These are phyloP conservation scores for Fusarium foetens DNA, from an alignment of 2,329 filamentous ascomycete species.

Conservation along the genomic window DNA sequence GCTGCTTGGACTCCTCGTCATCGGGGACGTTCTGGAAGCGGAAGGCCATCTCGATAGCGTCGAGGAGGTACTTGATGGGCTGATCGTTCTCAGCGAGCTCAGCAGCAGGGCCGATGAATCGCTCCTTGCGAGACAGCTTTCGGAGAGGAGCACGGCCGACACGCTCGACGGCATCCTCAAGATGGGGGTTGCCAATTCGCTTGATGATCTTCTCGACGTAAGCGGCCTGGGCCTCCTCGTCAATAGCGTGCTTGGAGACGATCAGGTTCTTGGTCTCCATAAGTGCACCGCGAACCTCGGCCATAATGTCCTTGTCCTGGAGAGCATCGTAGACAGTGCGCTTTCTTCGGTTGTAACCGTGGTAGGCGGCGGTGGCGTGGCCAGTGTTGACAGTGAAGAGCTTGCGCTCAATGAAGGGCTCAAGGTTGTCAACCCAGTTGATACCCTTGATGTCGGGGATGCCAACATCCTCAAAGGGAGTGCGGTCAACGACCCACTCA, in stretches of 20 bases:
- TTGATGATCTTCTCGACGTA: conserved; percentile 94
- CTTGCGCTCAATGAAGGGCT: conserved; percentile 98
- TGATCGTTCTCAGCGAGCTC: conserved; percentile 86
- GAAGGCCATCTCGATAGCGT: conserved; percentile 89
- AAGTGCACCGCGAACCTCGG: conserved; percentile 81
- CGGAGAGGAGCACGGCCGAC: conserved; percentile 94
- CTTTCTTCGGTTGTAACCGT: conserved; percentile 88
- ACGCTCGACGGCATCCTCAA: conserved; percentile 93
- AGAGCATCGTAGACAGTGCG: conserved; percentile 90
- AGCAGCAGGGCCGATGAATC: conserved; percentile 91
- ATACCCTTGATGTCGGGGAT: conserved; percentile 83
- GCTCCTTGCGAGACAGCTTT: conserved; percentile 94
- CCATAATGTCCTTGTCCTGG: conserved; percentile 80
- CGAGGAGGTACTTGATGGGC: conserved; percentile 77
- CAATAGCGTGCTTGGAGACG: conserved; percentile 85
- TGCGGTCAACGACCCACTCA: conserved; percentile 96
- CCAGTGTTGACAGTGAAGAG: conserved; percentile 99
- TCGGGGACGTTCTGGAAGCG: conserved; percentile 94
- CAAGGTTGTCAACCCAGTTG: conserved; percentile 91
- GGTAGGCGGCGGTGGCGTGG: conserved; percentile 95
- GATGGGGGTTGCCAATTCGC: conserved; percentile 91
- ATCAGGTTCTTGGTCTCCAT: conserved; percentile 89
- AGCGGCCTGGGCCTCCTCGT: conserved; percentile 76
- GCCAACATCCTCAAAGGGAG: conserved; percentile 77
- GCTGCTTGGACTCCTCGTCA: conserved; percentile 87